Evolutionary conservation across 106 monocot genomes (phyloP), one percentile per base, ranked within the genome.

Genomic region (Dendrobium officinale): DNA sequence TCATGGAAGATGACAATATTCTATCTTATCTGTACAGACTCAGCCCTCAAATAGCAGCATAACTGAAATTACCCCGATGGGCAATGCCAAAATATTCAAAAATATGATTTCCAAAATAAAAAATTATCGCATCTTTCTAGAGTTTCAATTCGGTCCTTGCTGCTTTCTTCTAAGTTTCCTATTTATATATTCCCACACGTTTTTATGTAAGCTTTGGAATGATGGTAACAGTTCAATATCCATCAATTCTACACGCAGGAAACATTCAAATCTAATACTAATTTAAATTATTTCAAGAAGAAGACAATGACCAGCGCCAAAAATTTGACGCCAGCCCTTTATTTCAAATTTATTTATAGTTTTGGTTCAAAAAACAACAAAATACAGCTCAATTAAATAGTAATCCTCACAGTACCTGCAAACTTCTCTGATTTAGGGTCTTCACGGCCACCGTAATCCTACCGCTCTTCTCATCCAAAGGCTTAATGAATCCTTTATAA

Each of bases 361-460:
- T 13, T 13, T 11, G 51, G 13, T 51, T 51, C 10, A 51, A 51
- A 13, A 51, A 51, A 51, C 51, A 37, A 70, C 27, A 11, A 70
- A 70, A 70, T 11, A 37, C 33, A 70, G 13, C 70, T 70, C 0
- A 61, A 61, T 61, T 61, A 61, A 61, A 61, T n/a, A 61, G 61
- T 61, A 61, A 61, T 61, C 22, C 43, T 0, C n/a, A n/a, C 42
- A 74, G 24, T 80, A 91, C 91, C 91, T 91, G 91, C 80, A 80
- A 17, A 22, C 88, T 72, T 56, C 82, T 76, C 55, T 77, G 77
- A 64, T 85, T 88, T 47, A 91, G 91, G 67, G 77, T 77, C 84
- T 91, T 91, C 16, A 91, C 81, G 3, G 91, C 91, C 8, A 91
- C 91, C 10, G 75, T 19, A 16, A 78, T 64, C 67, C 61, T 77